phyloP scores from a whole-genome alignment of 495 filamentous ascomycete species.

The Endocarpon pusillum region DNA sequence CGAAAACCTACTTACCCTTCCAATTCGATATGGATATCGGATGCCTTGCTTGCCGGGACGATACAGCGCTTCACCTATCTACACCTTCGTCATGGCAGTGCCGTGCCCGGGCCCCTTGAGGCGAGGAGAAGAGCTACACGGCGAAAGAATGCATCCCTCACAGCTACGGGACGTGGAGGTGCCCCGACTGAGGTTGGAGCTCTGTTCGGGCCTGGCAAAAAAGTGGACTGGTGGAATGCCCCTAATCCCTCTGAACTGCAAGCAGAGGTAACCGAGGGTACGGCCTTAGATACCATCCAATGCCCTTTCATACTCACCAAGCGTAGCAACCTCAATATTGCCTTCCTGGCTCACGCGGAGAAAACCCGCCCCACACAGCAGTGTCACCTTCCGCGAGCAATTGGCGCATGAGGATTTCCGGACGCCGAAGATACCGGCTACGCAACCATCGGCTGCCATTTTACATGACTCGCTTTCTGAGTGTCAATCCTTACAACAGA shows the following conservation, averaged over 20 bases:
- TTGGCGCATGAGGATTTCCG: constrained; percentile 2
- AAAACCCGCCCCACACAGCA: no score
- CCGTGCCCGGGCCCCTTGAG: constrained; percentile 41
- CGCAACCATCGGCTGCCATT: constrained; percentile 3
- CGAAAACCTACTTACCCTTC: no score
- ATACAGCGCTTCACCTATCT: constrained; percentile 30
- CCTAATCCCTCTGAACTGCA: background rate
- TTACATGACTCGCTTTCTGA: constrained; percentile 12
- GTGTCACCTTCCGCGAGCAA: no score
- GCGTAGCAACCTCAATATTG: constrained; percentile 4
- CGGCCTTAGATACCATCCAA: constrained; percentile 3
- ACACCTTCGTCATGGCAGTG: constrained; percentile 31
- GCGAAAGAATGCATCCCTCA: constrained; percentile 31
- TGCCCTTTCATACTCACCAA: constrained; percentile 14
- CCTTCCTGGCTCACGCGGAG: no score
- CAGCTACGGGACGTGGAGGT: constrained; percentile 14
- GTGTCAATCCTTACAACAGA: constrained; percentile 11
- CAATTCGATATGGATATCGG: constrained; percentile 43
- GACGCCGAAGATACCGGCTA: background rate
- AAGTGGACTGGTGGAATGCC: constrained; percentile 23
- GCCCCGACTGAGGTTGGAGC: constrained; percentile 20
- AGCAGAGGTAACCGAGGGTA: constrained; percentile 2
- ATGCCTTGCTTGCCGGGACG: constrained; percentile 32
- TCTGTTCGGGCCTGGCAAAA: constrained; percentile 25
- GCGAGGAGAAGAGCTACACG: constrained; percentile 35